phyloP scores from a whole-genome alignment of 768 basidiomycete species.

The Imleria badia region DNA sequence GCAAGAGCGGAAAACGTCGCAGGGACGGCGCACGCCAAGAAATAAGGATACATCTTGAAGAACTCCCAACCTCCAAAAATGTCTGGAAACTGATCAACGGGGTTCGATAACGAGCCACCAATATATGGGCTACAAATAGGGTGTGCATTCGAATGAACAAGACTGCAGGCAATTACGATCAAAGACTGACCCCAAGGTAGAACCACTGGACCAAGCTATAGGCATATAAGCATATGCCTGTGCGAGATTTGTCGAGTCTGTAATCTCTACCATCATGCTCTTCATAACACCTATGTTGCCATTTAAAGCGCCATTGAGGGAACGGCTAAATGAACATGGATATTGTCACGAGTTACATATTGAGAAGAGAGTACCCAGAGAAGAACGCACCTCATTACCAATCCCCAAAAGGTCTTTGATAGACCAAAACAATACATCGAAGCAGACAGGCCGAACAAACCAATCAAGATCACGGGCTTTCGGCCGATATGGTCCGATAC shows the following conservation, averaged over 20 bases:
- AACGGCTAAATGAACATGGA: constrained; percentile 43
- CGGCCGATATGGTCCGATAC: constrained; percentile 70
- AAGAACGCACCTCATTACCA: constrained; percentile 45
- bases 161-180: neutral
- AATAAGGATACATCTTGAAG: constrained; percentile 70
- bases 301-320: constrained; percentile 70
- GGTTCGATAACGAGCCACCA: constrained; percentile 65
- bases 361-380: neutral
- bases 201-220: constrained; percentile 45
- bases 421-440: constrained; percentile 79
- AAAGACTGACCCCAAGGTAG: constrained; percentile 42
- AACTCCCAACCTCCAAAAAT: constrained; percentile 58
- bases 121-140: constrained; percentile 52
- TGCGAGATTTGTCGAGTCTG: constrained; percentile 67
- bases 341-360: neutral
- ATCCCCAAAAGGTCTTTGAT: constrained; percentile 65
- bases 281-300: constrained; percentile 71
- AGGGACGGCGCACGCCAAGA: constrained; percentile 67
- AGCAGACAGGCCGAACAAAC: constrained; percentile 58
- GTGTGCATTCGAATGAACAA: constrained; percentile 2
- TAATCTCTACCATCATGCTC: constrained; percentile 73
- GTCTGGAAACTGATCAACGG: constrained; percentile 63
- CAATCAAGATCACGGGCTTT: constrained; percentile 68
- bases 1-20: constrained; percentile 58
- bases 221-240: constrained; percentile 71